These are phyloP conservation scores for Tolypocladium tropicale DNA, from an alignment of 2,329 filamentous ascomycete genomes.

Conservation along the genomic window DNA sequence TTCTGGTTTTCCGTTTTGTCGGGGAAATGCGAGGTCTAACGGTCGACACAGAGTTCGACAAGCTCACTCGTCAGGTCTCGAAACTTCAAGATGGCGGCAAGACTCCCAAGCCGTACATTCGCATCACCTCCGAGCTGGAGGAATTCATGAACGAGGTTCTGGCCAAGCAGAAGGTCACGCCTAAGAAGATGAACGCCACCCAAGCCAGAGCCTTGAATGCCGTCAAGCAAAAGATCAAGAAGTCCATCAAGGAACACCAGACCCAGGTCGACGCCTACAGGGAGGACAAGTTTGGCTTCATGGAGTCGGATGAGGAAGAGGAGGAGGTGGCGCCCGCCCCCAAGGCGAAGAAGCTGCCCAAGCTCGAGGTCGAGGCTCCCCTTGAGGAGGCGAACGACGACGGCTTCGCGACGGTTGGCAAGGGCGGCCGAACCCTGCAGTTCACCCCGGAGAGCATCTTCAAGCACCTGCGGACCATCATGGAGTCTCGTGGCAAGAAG, in stretches of 20 bases:
- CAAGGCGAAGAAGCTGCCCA: conserved; percentile 29
- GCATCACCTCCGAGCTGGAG: conserved; percentile 86
- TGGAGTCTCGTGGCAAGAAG: conserved; percentile 97
- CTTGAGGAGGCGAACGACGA: conserved; percentile 60
- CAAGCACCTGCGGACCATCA: conserved; percentile 86
- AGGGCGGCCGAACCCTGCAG: conserved; percentile 77
- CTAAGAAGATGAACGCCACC: conserved; percentile 98
- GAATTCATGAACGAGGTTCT: conserved; percentile 89
- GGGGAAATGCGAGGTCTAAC: conserved; percentile 3
- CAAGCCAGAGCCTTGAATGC: conserved; percentile 91
- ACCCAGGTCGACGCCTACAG: conserved; percentile 80
- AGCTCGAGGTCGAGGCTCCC: conserved; percentile 34
- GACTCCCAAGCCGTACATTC: conserved; percentile 84
- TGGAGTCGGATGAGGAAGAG: conserved; percentile 75
- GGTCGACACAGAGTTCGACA: conserved; percentile 67
- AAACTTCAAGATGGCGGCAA: conserved; percentile 71
- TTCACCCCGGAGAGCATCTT: conserved; percentile 98
- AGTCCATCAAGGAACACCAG: conserved; percentile 94
- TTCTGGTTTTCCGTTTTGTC: no score
- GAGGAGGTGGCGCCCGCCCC: conserved; percentile 43
- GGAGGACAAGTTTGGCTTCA: conserved; percentile 74
- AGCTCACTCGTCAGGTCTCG: conserved; percentile 75
- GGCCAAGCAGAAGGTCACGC: conserved; percentile 88
- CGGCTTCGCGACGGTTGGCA: conserved; percentile 81
- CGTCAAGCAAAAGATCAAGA: conserved; percentile 96